Conservation (phyloP, 495 filamentous ascomycete genomes). For the Amphirosellinia nigrospora region DNA sequence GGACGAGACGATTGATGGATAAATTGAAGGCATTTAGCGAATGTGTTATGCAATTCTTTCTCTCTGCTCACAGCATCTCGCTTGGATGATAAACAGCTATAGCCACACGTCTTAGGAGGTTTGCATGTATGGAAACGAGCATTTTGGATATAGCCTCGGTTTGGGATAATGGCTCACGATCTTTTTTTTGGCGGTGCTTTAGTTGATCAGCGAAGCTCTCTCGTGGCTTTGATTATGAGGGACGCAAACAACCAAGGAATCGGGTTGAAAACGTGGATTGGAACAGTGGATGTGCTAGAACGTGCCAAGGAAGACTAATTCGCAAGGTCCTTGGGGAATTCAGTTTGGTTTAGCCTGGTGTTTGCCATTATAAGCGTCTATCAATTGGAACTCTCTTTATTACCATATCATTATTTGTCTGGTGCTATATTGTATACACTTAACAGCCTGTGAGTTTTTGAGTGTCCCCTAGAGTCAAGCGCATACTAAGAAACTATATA, state of each 20-base stretch:
- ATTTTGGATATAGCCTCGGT: conserved; percentile 24
- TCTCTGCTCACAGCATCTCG: background rate
- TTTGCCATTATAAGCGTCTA: background rate
- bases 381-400: background rate
- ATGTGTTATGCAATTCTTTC: background rate
- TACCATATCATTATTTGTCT: background rate
- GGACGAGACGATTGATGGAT: background rate
- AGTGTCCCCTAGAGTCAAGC: background rate
- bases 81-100: background rate
- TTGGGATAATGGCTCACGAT: conserved; percentile 11
- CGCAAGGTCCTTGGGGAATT: conserved; percentile 9
- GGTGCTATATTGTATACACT: background rate
- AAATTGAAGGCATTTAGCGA: background rate
- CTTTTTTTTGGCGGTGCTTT: background rate
- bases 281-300: background rate
- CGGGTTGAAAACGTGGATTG: background rate
- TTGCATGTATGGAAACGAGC: conserved; percentile 10
- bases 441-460: background rate
- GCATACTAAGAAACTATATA: background rate
- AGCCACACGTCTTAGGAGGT: background rate
- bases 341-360: background rate
- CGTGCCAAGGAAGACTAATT: background rate
- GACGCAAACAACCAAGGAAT: background rate
- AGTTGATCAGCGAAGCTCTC: background rate
- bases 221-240: background rate